Evolutionary conservation across 2,329 filamentous ascomycete species (phyloP).

Genomic region (Penicillium sp.): DNA sequence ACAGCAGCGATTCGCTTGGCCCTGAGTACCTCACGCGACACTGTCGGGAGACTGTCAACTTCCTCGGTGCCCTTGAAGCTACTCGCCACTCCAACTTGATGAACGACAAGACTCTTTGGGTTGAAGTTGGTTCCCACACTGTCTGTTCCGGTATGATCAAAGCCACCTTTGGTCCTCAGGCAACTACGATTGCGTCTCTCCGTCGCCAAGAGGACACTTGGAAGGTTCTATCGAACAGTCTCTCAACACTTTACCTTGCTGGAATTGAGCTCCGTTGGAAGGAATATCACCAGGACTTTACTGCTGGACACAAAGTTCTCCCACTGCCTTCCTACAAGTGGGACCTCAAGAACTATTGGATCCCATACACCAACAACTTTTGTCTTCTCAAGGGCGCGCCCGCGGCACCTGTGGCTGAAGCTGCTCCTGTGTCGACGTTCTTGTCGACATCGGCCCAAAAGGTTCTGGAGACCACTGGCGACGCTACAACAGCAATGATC

Average conservation of each 20-base stretch:
- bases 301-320: slow-evolving; percentile 32
- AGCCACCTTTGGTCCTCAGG: slow-evolving; percentile 61
- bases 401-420: slow-evolving; percentile 12
- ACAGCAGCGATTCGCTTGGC: slow-evolving; percentile 33
- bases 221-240: slow-evolving; percentile 41
- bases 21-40: slow-evolving; percentile 44
- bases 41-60: slow-evolving; percentile 50
- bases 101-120: slow-evolving; percentile 69
- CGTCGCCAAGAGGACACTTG: slow-evolving; percentile 45
- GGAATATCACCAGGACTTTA: slow-evolving; percentile 47
- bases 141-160: slow-evolving; percentile 50
- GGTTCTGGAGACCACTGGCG: slow-evolving; percentile 30
- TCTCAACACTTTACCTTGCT: slow-evolving; percentile 38
- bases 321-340: slow-evolving; percentile 40
- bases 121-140: slow-evolving; percentile 61
- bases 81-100: slow-evolving; percentile 49
- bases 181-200: slow-evolving; percentile 49
- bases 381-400: slow-evolving; percentile 37
- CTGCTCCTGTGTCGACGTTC: slow-evolving; percentile 22
- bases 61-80: slow-evolving; percentile 44
- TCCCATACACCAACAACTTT: slow-evolving; percentile 39
- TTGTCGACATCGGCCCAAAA: slow-evolving; percentile 34
- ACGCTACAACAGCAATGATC: slow-evolving; percentile 30
- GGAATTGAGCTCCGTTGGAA: slow-evolving; percentile 45
- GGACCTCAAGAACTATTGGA: slow-evolving; percentile 44